A percentile compares a stretch with the other conserved stretches of the same genome.
Conservation (phyloP, 257 asterid species). For the Lycium barbarum region DNA sequence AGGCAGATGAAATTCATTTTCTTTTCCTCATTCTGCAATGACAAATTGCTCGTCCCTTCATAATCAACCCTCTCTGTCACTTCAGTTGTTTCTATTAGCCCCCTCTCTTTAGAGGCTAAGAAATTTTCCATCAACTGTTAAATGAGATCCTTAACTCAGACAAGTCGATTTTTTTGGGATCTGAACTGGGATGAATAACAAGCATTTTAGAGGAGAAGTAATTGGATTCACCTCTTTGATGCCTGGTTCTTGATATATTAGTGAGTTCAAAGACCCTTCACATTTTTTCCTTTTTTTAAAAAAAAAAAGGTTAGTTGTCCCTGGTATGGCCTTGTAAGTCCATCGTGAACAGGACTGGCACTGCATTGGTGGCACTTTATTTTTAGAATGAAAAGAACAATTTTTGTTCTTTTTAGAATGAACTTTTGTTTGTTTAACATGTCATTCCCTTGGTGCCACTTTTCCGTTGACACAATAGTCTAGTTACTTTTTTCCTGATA, state of each 20-base stretch:
- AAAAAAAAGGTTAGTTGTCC: neutral
- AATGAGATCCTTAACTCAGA: neutral
- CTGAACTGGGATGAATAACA: neutral
- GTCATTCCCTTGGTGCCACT: constrained; percentile 4
- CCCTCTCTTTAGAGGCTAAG: no score
- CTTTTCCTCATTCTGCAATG: no score
- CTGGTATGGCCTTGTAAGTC: neutral
- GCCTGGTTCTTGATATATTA: neutral
- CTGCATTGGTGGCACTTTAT: neutral
- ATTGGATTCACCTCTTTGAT: constrained; percentile 3
- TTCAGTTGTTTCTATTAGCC: no score
- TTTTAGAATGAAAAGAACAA: no score
- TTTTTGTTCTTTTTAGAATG: no score
- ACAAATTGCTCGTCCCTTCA: no score
- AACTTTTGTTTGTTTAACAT: neutral
- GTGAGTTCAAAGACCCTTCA: neutral
- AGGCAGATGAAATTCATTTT: no score
- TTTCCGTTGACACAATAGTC: neutral
- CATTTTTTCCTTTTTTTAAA: neutral
- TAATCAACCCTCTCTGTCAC: no score
- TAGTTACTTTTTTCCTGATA: no score
- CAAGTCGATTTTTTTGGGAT: neutral
- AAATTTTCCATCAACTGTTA: no score
- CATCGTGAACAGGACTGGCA: neutral
- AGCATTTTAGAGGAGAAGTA: neutral